phyloP scores from a whole-genome alignment of 495 filamentous ascomycete species.

The Neurospora sp. region DNA sequence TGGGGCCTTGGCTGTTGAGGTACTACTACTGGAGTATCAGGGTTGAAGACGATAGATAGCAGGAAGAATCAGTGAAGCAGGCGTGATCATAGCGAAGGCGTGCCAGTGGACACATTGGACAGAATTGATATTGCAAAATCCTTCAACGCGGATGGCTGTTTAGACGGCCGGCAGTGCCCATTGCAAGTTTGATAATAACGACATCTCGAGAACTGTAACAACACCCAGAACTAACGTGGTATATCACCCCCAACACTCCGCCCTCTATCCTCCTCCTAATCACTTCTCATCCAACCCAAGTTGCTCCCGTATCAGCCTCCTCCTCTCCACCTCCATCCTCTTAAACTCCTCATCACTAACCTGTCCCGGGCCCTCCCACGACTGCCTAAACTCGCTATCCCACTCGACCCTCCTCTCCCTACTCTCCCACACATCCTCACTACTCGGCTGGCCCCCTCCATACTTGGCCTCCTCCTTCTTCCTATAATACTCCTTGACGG shows the following conservation, averaged over 20 bases:
- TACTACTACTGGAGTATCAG: not conserved
- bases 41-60: not conserved
- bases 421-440: slow-evolving; percentile 85
- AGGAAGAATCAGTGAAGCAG: not conserved
- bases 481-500: slow-evolving; percentile 60
- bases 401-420: slow-evolving; percentile 40
- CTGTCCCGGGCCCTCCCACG: slow-evolving; percentile 40
- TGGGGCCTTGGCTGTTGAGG: not conserved
- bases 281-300: slow-evolving; percentile 21
- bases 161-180: not conserved
- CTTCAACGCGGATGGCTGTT: not conserved
- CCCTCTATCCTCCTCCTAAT: too few species aligned
- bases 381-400: slow-evolving; percentile 33
- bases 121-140: not conserved
- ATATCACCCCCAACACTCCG: not conserved
- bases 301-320: slow-evolving; percentile 26
- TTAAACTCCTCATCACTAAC: slow-evolving; percentile 47
- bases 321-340: slow-evolving; percentile 41
- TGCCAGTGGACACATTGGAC: not conserved
- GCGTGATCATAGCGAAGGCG: not conserved
- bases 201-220: not conserved
- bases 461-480: slow-evolving; percentile 62
- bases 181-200: not conserved
- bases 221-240: not conserved
- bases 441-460: slow-evolving; percentile 54